These are phyloP conservation scores for Hansenula sp. DNA, from an alignment of 1,139 yeast genomes.

Conservation along the genomic window DNA sequence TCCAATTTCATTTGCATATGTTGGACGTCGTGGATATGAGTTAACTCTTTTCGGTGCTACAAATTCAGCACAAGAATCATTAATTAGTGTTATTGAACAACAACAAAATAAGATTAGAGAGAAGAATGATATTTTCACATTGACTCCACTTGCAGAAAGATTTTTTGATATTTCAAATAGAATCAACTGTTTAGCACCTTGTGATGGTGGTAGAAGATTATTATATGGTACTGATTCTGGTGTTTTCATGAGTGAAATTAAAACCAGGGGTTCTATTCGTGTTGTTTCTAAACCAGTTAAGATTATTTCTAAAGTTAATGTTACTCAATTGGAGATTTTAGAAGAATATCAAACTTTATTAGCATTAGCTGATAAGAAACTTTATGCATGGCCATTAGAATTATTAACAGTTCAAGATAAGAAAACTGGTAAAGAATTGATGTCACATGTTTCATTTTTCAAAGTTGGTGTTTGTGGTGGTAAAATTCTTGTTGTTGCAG, in stretches of 20 bases:
- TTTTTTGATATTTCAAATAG: slow-evolving; percentile 69
- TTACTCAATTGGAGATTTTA: slow-evolving; percentile 85
- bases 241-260: slow-evolving; percentile 68
- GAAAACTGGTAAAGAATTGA: slow-evolving; percentile 71
- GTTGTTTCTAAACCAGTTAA: slow-evolving; percentile 70
- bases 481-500: slow-evolving; percentile 82
- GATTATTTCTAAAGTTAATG: slow-evolving; percentile 70
- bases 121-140: slow-evolving; percentile 74
- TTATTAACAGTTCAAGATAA: slow-evolving; percentile 45
- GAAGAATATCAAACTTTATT: slow-evolving; percentile 87
- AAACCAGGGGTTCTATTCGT: slow-evolving; percentile 33
- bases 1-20: slow-evolving; percentile 39
- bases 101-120: slow-evolving; percentile 75
- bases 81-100: slow-evolving; percentile 70
- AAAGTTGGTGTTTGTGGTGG: slow-evolving; percentile 93
- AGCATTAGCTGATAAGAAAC: slow-evolving; percentile 75
- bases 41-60: slow-evolving; percentile 64
- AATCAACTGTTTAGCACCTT: slow-evolving; percentile 89
- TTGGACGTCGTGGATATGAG: slow-evolving; percentile 44
- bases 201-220: slow-evolving; percentile 90
- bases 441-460: slow-evolving; percentile 83
- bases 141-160: slow-evolving; percentile 68
- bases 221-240: slow-evolving; percentile 92
- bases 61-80: slow-evolving; percentile 69
- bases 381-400: slow-evolving; percentile 83